Evolutionary conservation across 805 yeast genomes (phyloP).

Genomic region (Candida stauntonica): DNA sequence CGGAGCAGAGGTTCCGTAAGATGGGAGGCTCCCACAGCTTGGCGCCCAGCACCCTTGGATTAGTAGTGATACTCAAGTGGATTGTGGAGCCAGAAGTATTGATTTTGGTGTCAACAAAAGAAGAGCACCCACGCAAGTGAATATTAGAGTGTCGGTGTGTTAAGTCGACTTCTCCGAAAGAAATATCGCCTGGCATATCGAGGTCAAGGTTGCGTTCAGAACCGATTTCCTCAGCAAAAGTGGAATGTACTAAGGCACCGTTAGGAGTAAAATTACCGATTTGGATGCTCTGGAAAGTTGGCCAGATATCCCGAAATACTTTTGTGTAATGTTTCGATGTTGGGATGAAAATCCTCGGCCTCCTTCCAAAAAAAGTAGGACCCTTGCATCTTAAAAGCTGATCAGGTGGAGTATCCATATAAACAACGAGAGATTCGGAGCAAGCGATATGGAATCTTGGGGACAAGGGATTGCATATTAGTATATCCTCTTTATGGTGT

Average conservation of each 20-base stretch:
- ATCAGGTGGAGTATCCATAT: no score
- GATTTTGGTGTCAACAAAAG: background rate
- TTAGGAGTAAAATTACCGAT: background rate
- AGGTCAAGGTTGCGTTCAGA: no score
- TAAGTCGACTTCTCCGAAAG: background rate
- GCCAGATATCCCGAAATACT: background rate
- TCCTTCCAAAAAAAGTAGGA: background rate
- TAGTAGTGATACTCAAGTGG: background rate
- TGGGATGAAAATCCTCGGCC: background rate
- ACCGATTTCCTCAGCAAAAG: no score
- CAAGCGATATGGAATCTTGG: no score
- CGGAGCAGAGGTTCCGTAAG: background rate
- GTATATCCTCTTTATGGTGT: no score
- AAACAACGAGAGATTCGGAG: no score
- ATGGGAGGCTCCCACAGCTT: background rate
- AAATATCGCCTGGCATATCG: background rate
- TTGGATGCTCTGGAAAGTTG: background rate
- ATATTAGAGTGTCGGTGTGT: background rate
- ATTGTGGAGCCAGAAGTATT: background rate
- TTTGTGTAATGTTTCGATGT: background rate
- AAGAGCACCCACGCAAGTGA: background rate
- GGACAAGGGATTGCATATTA: no score
- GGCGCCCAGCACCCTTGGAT: no score
- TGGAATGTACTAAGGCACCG: no score
- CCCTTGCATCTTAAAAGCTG: no score